Base-by-base conservation (phyloP, 164 flowering plant species). In the Paratinospora sagittata region DNA sequence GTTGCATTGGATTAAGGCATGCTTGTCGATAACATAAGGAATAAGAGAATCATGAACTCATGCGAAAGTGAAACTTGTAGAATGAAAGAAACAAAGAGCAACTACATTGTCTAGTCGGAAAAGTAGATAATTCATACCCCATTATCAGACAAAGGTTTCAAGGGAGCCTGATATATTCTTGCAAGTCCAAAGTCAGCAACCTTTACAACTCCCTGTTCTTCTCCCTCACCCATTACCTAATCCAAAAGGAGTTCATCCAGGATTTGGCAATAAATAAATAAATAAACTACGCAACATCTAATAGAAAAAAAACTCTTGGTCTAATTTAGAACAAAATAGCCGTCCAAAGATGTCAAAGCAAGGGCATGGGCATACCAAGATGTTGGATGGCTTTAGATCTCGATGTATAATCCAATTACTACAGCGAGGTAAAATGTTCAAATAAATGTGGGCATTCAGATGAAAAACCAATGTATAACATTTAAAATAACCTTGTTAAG, bases 111-210 rank as follows among this genome's bases (percentile, higher is more conserved):
- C 60, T 17, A 52, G 19, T 7, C 17, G 23, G 63, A 55, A 27
- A 75, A 19, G 21, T 36, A 47, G 43, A 41, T 3, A 30, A 68
- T 21, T 39, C 85, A 65, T 82, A 90, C 99, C 83, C 99, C 99
- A 83, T 96, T 96, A 2, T 96, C 98, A 72, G 80, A 82, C 57
- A 96, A 80, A 43, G 95, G 90, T 81, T 88, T 96, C 76, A 93
- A 69, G 21, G 99, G 99, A 76, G 91, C 97, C 80, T 90, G 96
- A 71, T 93, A 96, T 76, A 96, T 87, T 79, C 99, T 87, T 41
- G 99, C 99, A 64, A 96, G 95, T 67, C 99, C 99, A 83, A 96
- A 96, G 82, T 96, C 99, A 80, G 98, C 99, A 78, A 96, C 90
- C 81, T 96, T 96, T n/a, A 96, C 93, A 66, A 96, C 87, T 49